A percentile compares a stretch with the other conserved stretches of the same genome.
Evolutionary conservation across 441 rosid genomes (phyloP).

Genomic region (Manihot esculenta): DNA sequence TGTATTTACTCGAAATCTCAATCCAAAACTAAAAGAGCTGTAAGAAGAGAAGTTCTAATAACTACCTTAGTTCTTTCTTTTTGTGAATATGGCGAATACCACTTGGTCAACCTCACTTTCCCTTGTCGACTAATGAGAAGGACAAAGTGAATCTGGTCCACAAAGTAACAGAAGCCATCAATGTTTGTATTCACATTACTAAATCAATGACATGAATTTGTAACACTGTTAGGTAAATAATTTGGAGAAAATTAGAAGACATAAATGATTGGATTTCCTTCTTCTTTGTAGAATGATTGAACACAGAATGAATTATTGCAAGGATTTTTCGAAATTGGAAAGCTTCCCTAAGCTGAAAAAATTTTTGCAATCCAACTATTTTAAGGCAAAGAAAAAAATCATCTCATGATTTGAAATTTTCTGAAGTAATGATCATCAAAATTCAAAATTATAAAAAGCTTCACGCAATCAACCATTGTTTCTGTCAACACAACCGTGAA

Average conservation of each 20-base stretch:
- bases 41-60: not conserved
- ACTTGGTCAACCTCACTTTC: conserved; percentile 71
- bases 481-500: too few species aligned
- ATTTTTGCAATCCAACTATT: too few species aligned
- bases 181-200: not conserved
- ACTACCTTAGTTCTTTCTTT: conserved; percentile 68
- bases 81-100: conserved; percentile 75
- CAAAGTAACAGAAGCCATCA: not conserved
- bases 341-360: too few species aligned
- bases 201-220: not conserved
- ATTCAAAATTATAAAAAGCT: too few species aligned
- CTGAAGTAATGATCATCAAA: too few species aligned
- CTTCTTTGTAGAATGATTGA: too few species aligned
- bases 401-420: too few species aligned
- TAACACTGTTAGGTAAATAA: not conserved
- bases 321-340: too few species aligned
- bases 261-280: not conserved
- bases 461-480: too few species aligned
- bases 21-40: not conserved
- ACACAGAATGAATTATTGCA: too few species aligned
- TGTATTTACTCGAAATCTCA: not conserved
- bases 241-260: not conserved
- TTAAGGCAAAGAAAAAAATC: too few species aligned
- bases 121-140: conserved; percentile 75
- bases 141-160: conserved; percentile 65